A percentile compares a stretch with the other conserved stretches of the same genome.
These are phyloP conservation scores for Talaromyces nanjingensis DNA, from an alignment of 495 filamentous ascomycete genomes.

Conservation along the genomic window DNA sequence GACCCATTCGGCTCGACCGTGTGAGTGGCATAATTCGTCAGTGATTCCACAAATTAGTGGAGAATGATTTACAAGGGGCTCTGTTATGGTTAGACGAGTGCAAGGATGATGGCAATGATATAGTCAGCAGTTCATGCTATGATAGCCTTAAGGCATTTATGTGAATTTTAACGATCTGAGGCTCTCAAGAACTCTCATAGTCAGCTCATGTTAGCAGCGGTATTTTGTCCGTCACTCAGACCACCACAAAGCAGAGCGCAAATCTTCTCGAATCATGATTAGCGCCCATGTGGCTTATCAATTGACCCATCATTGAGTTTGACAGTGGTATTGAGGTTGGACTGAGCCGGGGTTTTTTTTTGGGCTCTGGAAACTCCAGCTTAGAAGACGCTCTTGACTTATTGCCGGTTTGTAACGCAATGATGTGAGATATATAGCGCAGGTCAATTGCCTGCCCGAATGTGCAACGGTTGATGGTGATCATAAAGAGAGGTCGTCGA, in stretches of 20 bases:
- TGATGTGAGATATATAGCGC: background rate
- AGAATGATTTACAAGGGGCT: background rate
- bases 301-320: background rate
- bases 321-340: background rate
- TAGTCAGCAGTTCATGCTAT: too few relatives aligned
- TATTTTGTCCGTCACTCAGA: background rate
- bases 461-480: background rate
- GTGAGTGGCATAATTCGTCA: background rate
- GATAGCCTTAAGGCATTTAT: too few relatives aligned
- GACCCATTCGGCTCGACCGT: background rate
- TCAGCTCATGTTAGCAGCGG: background rate
- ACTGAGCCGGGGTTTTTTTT: background rate
- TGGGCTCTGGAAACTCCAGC: background rate
- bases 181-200: background rate
- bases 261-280: background rate
- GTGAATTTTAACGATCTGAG: background rate
- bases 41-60: background rate
- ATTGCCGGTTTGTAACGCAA: background rate
- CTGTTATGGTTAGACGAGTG: background rate
- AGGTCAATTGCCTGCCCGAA: background rate
- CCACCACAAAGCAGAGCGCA: background rate
- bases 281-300: background rate
- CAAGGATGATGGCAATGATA: too few relatives aligned
- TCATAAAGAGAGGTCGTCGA: background rate
- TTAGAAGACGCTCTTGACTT: background rate